Percentiles rank a stretch among this genome's conserved stretches.
These are phyloP conservation scores for Pulveroboletus sp. DNA, from an alignment of 768 basidiomycete genomes.

Conservation along the genomic window DNA sequence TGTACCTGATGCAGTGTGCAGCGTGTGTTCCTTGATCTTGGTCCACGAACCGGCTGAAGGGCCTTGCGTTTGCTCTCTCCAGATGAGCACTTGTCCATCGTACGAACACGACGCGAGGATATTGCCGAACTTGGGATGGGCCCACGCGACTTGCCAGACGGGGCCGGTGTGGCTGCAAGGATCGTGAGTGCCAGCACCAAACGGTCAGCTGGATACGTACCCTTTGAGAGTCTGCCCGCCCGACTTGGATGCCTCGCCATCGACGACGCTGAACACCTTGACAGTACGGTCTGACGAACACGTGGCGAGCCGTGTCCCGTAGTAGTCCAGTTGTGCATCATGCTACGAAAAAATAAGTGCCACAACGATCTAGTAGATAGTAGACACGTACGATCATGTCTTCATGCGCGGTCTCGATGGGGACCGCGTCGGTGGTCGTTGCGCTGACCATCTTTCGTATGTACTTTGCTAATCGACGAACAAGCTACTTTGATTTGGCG, in stretches of 20 bases:
- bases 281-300: slow-evolving; percentile 96
- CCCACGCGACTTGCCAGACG: slow-evolving; percentile 99
- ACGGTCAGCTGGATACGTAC: slow-evolving; percentile 37
- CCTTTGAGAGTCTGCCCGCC: slow-evolving; percentile 77
- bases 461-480: no score
- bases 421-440: slow-evolving; percentile 65
- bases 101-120: slow-evolving; percentile 99
- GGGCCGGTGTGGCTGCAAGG: slow-evolving; percentile 84
- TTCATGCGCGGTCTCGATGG: slow-evolving; percentile 94
- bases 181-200: not conserved
- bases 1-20: slow-evolving; percentile 90
- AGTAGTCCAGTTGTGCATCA: slow-evolving; percentile 98
- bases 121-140: slow-evolving; percentile 94
- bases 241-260: slow-evolving; percentile 73
- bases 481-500: no score
- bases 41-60: slow-evolving; percentile 70
- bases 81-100: slow-evolving; percentile 96
- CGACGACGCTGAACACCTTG: slow-evolving; percentile 91
- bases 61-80: slow-evolving; percentile 80
- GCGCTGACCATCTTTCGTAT: slow-evolving; percentile 33
- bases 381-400: slow-evolving; percentile 84
- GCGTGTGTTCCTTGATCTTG: slow-evolving; percentile 91
- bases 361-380: no score
- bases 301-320: slow-evolving; percentile 93
- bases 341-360: slow-evolving; percentile 57